Evolutionary conservation across 192 early-diverging fungal species (phyloP).

Genomic region (Anaeromyces robustus): DNA sequence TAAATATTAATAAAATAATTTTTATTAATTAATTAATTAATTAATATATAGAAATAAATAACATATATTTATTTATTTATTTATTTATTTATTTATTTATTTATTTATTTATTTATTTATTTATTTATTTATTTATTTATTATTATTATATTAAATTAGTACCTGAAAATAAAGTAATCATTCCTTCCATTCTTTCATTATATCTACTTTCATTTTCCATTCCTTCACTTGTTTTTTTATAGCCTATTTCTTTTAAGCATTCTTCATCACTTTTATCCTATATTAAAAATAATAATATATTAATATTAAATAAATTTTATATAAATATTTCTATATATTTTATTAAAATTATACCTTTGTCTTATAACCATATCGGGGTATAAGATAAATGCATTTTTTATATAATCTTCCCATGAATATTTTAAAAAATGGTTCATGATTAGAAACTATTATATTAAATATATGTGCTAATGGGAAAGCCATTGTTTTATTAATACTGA

Average conservation of each 20-base stretch:
- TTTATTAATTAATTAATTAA: too few relatives aligned
- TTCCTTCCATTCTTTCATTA: background rate
- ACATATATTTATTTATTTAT: too few relatives aligned
- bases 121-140: too few relatives aligned
- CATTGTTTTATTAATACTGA: background rate
- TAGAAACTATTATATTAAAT: background rate
- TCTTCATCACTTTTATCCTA: background rate
- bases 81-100: too few relatives aligned
- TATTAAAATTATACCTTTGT: background rate
- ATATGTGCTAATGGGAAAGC: background rate
- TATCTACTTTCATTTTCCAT: background rate
- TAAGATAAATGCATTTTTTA: background rate
- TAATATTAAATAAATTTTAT: too few relatives aligned
- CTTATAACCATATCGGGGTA: background rate
- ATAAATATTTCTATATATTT: too few relatives aligned
- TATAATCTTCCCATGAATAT: background rate
- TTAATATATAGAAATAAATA: too few relatives aligned
- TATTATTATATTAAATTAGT: background rate
- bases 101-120: too few relatives aligned
- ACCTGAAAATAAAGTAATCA: background rate
- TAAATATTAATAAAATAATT: too few relatives aligned
- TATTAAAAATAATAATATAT: background rate
- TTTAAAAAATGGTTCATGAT: background rate
- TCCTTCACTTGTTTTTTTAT: background rate
- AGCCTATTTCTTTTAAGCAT: background rate